Evolutionary conservation across 805 yeast species (phyloP).

Genomic region (Pichia exigua): DNA sequence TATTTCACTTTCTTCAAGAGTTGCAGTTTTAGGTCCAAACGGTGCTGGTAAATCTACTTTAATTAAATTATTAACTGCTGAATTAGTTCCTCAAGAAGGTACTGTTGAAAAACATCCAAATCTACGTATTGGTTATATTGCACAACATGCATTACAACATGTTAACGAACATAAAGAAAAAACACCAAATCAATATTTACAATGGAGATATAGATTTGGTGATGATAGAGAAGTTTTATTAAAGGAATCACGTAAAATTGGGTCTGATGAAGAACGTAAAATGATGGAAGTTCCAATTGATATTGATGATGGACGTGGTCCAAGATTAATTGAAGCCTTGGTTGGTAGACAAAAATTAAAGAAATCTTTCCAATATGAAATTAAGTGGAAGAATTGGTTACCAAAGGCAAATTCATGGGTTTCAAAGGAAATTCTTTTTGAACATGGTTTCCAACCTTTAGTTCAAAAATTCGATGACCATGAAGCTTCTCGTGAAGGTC

Average conservation of each 20-base stretch:
- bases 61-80: conserved; percentile 89
- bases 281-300: conserved; percentile 74
- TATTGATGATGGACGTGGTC: conserved; percentile 75
- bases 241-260: conserved; percentile 85
- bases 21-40: conserved; percentile 93
- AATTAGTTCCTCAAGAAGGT: conserved; percentile 77
- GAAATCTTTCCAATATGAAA: conserved; percentile 93
- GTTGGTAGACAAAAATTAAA: conserved; percentile 96
- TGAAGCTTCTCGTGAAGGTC: conserved; percentile 98
- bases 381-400: conserved; percentile 87
- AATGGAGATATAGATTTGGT: conserved; percentile 97
- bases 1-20: conserved; percentile 91
- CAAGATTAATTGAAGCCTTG: conserved; percentile 83
- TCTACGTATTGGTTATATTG: conserved; percentile 95
- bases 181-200: conserved; percentile 95
- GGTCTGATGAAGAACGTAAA: conserved; percentile 62
- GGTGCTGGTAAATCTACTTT: conserved; percentile 99
- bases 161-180: conserved; percentile 96
- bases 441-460: conserved; percentile 80
- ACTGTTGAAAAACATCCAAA: conserved; percentile 96
- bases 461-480: conserved; percentile 97
- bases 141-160: conserved; percentile 96
- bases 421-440: conserved; percentile 71
- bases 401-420: conserved; percentile 95
- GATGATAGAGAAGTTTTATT: conserved; percentile 95